Base-by-base conservation (phyloP, 2,329 filamentous ascomycete genomes). In the Colletotrichum sp. region DNA sequence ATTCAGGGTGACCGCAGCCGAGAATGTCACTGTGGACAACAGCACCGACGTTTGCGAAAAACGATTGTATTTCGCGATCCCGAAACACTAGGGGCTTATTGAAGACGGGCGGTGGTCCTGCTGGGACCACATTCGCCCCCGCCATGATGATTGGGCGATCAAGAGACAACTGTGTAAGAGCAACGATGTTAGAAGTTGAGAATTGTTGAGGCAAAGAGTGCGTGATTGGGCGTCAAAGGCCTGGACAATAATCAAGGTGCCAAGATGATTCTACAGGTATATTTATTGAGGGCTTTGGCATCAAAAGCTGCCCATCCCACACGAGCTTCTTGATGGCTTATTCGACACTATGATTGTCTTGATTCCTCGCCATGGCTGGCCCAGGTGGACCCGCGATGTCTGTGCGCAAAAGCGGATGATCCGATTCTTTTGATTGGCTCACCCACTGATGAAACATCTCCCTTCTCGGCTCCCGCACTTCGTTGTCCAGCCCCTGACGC, bases 131-230 rank as follows among this genome's bases (percentile, higher is more conserved):
- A 6, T 21, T 47, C 18, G 11, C 43, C 5, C 43, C 43, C 43
- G 43, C 18, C 43, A 47, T 47, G 18, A 24, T 24, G 43, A 21
- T 47, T 3, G n/a, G 11, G 11, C 43, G 11, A 47, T 47, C 43
- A 47, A 13, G 1, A 21, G 9, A 21, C 18, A 9, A n/a, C 18
- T 47, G 43, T 43, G 18, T 43, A n/a, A 47, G 43, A 47, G 18
- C 11, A 6, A 21, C 1, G 43, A 6, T 47, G 43, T 47, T 3
- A 7, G 8, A 18, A 47, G 43, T 18, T 47, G 43, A 12, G 16
- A 12, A 6, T 47, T n/a, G 5, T 7, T 47, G 1, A 47, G 11
- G 38, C 5, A 43, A n/a, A n/a, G 0, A 11, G 0, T n/a, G 11
- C 38, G 11, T 43, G 38, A 43, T 43, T 16, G 2, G 38, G 38